Conservation (phyloP, 257 asterid species). For the Rubia yunnanensis region DNA sequence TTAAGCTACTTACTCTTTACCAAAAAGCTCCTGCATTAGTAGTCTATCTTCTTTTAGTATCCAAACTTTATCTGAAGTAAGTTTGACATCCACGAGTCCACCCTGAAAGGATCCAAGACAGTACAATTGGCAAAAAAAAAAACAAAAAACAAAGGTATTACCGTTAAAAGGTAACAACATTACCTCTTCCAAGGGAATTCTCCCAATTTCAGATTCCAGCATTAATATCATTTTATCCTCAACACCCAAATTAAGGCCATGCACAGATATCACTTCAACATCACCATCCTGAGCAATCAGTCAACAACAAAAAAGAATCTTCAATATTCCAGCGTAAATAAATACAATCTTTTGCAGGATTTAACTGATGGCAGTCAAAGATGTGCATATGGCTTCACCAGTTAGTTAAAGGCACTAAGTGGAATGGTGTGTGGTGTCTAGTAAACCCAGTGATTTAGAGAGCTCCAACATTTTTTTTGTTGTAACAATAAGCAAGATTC, state of each 20-base stretch:
- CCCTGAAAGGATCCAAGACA: conserved; percentile 39
- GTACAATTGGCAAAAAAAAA: background rate
- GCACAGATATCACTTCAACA: conserved; percentile 39
- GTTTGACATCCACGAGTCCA: conserved; percentile 62
- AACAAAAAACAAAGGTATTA: background rate
- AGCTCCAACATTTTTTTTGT: background rate
- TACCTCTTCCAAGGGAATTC: conserved; percentile 64
- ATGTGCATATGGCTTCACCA: background rate
- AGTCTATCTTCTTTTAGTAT: conserved; percentile 71
- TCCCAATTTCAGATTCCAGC: conserved; percentile 40
- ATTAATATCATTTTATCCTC: conserved; percentile 50
- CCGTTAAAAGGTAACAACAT: conserved; percentile 7
- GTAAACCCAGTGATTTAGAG: background rate
- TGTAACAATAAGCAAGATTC: background rate
- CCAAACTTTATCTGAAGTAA: conserved; percentile 60
- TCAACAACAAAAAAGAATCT: conserved; percentile 14
- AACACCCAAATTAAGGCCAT: conserved; percentile 34
- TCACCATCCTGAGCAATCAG: conserved; percentile 43
- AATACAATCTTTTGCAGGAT: background rate
- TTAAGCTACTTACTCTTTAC: conserved; percentile 43
- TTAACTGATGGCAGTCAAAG: background rate
- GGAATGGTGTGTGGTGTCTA: background rate
- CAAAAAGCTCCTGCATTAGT: conserved; percentile 47
- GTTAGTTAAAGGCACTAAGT: background rate
- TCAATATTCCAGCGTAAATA: background rate